A percentile compares a stretch with the other conserved stretches of the same genome.
These are phyloP conservation scores for Macrolepiota dolichaula DNA, from an alignment of 768 basidiomycete species.

Conservation along the genomic window DNA sequence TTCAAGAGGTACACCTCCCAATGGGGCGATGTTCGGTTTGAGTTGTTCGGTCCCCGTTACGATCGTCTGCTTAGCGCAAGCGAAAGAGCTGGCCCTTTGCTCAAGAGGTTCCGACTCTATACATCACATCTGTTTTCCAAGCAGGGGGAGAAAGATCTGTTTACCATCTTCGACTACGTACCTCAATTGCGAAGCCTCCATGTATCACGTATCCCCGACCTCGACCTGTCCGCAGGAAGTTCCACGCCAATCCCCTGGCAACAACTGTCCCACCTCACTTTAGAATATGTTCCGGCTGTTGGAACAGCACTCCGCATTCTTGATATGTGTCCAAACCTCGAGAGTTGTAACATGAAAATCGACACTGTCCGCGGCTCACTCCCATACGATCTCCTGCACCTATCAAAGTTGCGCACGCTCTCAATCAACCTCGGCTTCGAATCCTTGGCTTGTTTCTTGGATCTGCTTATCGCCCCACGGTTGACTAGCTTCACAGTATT, in stretches of 20 bases:
- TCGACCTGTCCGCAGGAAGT: slow-evolving; percentile 21
- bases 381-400: slow-evolving; percentile 18
- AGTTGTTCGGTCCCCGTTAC: slow-evolving; percentile 28
- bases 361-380: slow-evolving; percentile 24
- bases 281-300: slow-evolving; percentile 25
- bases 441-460: slow-evolving; percentile 26
- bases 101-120: slow-evolving; percentile 25
- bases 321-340: slow-evolving; percentile 23
- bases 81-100: slow-evolving; percentile 24
- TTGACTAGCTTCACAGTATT: slow-evolving; percentile 23
- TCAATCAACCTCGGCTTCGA: slow-evolving; percentile 26
- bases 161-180: slow-evolving; percentile 26
- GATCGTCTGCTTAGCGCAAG: slow-evolving; percentile 18
- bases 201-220: slow-evolving; percentile 28
- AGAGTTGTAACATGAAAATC: slow-evolving; percentile 24
- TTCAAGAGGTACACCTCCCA: slow-evolving; percentile 26
- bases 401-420: slow-evolving; percentile 23
- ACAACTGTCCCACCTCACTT: slow-evolving; percentile 24
- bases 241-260: slow-evolving; percentile 27
- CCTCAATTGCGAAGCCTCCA: slow-evolving; percentile 26
- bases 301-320: slow-evolving; percentile 27
- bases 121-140: slow-evolving; percentile 25
- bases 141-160: slow-evolving; percentile 26
- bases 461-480: slow-evolving; percentile 24
- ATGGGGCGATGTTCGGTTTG: slow-evolving; percentile 29